Base-by-base conservation (phyloP, 78 protist genomes). In the Guillardia theta region DNA sequence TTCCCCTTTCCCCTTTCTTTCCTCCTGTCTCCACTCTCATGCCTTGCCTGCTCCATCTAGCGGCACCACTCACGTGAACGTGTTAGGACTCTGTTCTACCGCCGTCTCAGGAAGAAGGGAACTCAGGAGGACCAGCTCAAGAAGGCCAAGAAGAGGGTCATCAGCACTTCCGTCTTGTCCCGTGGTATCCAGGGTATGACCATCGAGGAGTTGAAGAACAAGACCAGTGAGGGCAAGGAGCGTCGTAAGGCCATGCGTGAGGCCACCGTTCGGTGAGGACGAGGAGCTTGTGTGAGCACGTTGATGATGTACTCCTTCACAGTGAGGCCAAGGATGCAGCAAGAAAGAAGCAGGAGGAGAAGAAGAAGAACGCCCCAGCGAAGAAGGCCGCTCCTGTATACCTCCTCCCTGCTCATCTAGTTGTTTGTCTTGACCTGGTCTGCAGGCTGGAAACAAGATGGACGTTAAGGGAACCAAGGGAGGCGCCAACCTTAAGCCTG, bases 161-260 rank as follows among this genome's bases (percentile, higher is more conserved):
- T 93, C 94, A 93, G 53, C 39, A 77, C 95, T 88, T 78, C 88
- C 83, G 96, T 95, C 90, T 76, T 95, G 95, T 93, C 95, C 90
- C 92, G 96, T 53, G 95, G 95, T 37, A 95, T 97, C 96, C 95
- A 77, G 64, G 98, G 98, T 92, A 94, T 95, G 83, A 96, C 98
- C 27, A 77, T 97, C 64, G 98, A 97, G 64, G 96, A 94, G 94
- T 95, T 97, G 95, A 93, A 95, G 88, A 95, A 83, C 92, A 94
- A 93, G 94, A 78, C 96, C 64, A 76, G 64, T 46, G 96, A 95
- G 94, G 94, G 93, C 92, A 96, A 97, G 78, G 97, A 97, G 93
- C 77, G 77, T 53, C 95, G 96, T 48, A 92, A 70, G 54, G 97
- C 97, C 93, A 92, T 93, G 44, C 95, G 96, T 41, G 98, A 97